phyloP scores from a whole-genome alignment of 495 filamentous ascomycete genomes.

The Penicillium tannophilum region DNA sequence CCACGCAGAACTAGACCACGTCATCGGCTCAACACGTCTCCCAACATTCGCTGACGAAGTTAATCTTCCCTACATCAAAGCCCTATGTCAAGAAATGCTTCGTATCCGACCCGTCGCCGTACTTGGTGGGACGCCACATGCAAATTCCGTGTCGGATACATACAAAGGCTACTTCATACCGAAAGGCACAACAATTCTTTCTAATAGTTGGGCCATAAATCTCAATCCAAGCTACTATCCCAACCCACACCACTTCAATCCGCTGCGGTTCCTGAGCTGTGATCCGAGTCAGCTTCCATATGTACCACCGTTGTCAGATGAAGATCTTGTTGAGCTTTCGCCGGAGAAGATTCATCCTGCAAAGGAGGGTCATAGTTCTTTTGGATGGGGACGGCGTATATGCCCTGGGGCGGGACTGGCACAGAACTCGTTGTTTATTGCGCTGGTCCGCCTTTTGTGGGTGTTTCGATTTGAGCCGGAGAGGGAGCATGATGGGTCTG shows the following conservation, averaged over 20 bases:
- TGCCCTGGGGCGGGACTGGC: slow-evolving; percentile 53
- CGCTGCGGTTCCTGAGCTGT: slow-evolving; percentile 43
- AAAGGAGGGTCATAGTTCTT: slow-evolving; percentile 25
- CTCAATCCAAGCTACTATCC: slow-evolving; percentile 41
- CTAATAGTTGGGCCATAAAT: slow-evolving; percentile 49
- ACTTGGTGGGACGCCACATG: slow-evolving; percentile 55
- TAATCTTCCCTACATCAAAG: slow-evolving; percentile 37
- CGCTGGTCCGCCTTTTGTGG: slow-evolving; percentile 56
- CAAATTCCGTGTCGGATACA: slow-evolving; percentile 50
- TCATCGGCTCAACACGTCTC: slow-evolving; percentile 18
- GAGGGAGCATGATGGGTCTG: slow-evolving; percentile 41
- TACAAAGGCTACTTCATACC: slow-evolving; percentile 53
- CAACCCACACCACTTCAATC: slow-evolving; percentile 43
- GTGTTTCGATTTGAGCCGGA: slow-evolving; percentile 49
- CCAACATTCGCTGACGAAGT: slow-evolving; percentile 21
- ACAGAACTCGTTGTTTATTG: slow-evolving; percentile 50
- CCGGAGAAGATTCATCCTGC: slow-evolving; percentile 15
- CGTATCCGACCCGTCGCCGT: slow-evolving; percentile 40
- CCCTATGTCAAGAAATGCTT: slow-evolving; percentile 36
- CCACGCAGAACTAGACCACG: slow-evolving; percentile 46
- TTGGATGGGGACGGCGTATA: slow-evolving; percentile 25
- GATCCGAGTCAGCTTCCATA: slow-evolving; percentile 11
- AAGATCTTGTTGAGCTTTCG: slow-evolving; percentile 12
- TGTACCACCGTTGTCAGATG: slow-evolving; percentile 7
- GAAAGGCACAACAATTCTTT: slow-evolving; percentile 43